These are phyloP conservation scores for Laguncularia racemosa DNA, from an alignment of 345 rosid species.

Conservation along the genomic window DNA sequence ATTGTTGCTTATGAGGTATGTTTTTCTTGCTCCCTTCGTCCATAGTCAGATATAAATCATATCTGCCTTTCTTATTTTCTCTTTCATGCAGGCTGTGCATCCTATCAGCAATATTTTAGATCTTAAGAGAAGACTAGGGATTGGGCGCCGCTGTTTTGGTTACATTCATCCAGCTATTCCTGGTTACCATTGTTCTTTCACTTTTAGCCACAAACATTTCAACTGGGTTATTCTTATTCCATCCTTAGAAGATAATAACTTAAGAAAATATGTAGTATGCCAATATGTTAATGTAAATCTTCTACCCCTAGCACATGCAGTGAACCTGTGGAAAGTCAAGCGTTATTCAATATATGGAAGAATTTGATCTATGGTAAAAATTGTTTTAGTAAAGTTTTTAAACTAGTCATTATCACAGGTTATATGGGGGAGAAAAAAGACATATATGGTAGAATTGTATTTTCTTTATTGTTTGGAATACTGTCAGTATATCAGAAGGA, in stretches of 20 bases:
- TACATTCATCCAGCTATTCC: slow-evolving; percentile 89
- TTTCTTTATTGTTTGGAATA: too few species aligned
- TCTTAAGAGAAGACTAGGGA: slow-evolving; percentile 84
- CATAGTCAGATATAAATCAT: slow-evolving; percentile 2
- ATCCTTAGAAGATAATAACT: too few species aligned
- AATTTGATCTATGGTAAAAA: not conserved
- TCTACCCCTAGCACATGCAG: too few species aligned
- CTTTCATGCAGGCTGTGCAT: slow-evolving; percentile 69
- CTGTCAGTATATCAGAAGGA: too few species aligned
- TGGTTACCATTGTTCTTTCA: slow-evolving; percentile 37
- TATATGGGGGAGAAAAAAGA: too few species aligned
- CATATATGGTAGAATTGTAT: too few species aligned
- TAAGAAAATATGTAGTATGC: too few species aligned
- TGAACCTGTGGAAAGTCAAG: too few species aligned
- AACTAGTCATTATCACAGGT: not conserved
- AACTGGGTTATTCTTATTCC: too few species aligned
- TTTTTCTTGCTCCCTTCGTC: slow-evolving; percentile 6
- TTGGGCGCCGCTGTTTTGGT: slow-evolving; percentile 86
- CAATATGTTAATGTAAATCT: too few species aligned
- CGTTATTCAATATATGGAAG: too few species aligned
- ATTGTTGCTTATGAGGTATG: slow-evolving; percentile 85
- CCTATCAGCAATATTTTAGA: slow-evolving; percentile 90
- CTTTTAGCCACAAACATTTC: not conserved
- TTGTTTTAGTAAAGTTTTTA: not conserved
- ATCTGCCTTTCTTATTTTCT: not conserved